Evolutionary conservation across 1,139 yeast species (phyloP).

Genomic region (Candida sp.): DNA sequence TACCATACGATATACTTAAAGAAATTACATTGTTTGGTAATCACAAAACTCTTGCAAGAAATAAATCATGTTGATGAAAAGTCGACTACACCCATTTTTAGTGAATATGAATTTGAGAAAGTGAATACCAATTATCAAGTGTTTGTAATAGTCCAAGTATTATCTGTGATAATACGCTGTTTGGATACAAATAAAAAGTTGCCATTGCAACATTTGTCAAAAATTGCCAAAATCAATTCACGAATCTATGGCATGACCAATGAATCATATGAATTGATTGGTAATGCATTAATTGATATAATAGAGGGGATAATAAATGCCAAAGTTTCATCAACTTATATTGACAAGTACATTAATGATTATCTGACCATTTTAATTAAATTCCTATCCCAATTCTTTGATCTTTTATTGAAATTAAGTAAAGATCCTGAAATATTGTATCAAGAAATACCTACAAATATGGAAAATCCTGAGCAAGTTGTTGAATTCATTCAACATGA

Average conservation of each 20-base stretch:
- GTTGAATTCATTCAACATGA: conserved; percentile 3
- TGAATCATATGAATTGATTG: conserved; percentile 14
- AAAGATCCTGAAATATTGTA: conserved; percentile 6
- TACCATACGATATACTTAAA: neutral
- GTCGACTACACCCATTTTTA: neutral
- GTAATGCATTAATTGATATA: conserved; percentile 18
- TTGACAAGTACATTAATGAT: conserved; percentile 9
- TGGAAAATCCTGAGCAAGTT: neutral
- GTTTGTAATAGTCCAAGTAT: conserved; percentile 13
- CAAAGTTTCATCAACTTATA: neutral
- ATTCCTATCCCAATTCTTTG: conserved; percentile 15
- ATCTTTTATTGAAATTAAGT: conserved; percentile 11
- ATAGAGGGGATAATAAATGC: conserved; percentile 7
- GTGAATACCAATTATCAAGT: conserved; percentile 16
- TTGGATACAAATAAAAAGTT: conserved; percentile 12
- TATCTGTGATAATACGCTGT: conserved; percentile 14
- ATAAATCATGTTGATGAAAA: neutral
- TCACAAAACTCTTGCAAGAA: neutral
- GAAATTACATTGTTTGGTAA: neutral
- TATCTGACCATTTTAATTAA: conserved; percentile 11
- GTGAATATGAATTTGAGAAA: conserved; percentile 7
- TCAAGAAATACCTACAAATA: neutral
- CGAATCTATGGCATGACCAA: conserved; percentile 17
- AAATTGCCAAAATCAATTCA: conserved; percentile 14
- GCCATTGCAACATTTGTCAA: conserved; percentile 9